Evolutionary conservation across 225 moss, liverwort and hornwort genomes (phyloP).

Genomic region (Sphagnum tenellum): DNA sequence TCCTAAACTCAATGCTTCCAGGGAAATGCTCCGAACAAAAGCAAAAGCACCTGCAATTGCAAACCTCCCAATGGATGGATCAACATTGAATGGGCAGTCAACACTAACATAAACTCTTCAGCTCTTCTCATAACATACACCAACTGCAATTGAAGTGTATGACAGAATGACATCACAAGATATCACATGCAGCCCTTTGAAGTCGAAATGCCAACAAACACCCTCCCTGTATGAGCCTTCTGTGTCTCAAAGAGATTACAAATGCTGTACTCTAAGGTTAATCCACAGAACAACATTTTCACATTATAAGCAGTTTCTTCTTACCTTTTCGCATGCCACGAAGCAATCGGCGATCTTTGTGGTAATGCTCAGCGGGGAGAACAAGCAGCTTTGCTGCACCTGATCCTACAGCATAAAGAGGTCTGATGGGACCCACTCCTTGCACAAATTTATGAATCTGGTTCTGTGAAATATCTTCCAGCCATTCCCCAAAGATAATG

Average conservation of each 20-base stretch:
- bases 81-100: too few species aligned
- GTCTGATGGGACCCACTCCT: conserved; percentile 89
- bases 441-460: conserved; percentile 92
- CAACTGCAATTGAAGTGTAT: too few species aligned
- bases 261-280: too few species aligned
- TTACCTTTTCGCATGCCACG: conserved; percentile 81
- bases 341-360: conserved; percentile 68
- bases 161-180: too few species aligned
- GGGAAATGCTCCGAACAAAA: conserved; percentile 38
- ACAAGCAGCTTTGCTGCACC: conserved; percentile 90
- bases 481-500: conserved; percentile 78
- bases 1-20: conserved; percentile 48
- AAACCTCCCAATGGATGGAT: too few species aligned
- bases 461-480: conserved; percentile 90
- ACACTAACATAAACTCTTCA: too few species aligned
- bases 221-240: too few species aligned
- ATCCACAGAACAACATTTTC: too few species aligned
- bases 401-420: conserved; percentile 83
- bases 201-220: too few species aligned
- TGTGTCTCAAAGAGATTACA: too few species aligned
- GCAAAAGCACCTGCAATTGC: conserved; percentile 35
- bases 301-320: conserved; percentile 1
- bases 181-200: too few species aligned
- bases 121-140: too few species aligned
- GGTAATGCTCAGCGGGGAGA: conserved; percentile 83